These are phyloP conservation scores for Nematocida major DNA, from an alignment of 371 early-diverging fungal genomes.

Conservation along the genomic window DNA sequence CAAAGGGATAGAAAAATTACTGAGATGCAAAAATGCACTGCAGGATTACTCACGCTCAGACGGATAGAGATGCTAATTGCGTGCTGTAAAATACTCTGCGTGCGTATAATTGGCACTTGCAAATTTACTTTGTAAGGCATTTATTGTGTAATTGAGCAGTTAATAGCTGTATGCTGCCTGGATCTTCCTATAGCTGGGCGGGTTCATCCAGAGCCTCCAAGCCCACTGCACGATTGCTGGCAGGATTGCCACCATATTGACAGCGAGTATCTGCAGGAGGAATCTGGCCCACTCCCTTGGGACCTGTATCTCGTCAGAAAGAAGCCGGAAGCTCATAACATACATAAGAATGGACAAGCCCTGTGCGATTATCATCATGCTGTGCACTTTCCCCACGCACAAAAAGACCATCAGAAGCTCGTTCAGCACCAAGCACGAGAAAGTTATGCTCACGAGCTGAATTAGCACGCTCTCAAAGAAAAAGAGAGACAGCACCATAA, in stretches of 20 bases:
- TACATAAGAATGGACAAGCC: conserved; percentile 53
- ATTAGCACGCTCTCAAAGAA: conserved; percentile 88
- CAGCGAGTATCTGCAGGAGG: conserved; percentile 3
- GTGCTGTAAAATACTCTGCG: background rate
- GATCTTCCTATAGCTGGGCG: conserved; percentile 49
- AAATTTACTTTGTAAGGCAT: background rate
- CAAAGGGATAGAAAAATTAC: too few species aligned
- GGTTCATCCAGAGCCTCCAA: conserved; percentile 47
- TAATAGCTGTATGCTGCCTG: conserved; percentile 40
- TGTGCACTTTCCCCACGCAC: conserved; percentile 65
- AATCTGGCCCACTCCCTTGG: conserved; percentile 28
- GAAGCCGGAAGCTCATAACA: conserved; percentile 51
- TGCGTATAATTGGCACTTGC: background rate
- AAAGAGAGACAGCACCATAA: conserved; percentile 83
- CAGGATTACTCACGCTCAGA: too few species aligned
- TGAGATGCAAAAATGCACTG: too few species aligned
- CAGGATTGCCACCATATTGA: conserved; percentile 42
- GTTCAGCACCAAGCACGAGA: conserved; percentile 87
- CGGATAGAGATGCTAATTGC: too few species aligned
- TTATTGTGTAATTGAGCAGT: background rate
- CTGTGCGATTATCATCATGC: conserved; percentile 49
- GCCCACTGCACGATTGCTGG: conserved; percentile 35
- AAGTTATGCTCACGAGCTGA: conserved; percentile 85
- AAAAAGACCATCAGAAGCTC: conserved; percentile 94
- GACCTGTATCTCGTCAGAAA: conserved; percentile 48